phyloP scores from a whole-genome alignment of 1,284 basidiomycete genomes.

The Malassezia obtusa region DNA sequence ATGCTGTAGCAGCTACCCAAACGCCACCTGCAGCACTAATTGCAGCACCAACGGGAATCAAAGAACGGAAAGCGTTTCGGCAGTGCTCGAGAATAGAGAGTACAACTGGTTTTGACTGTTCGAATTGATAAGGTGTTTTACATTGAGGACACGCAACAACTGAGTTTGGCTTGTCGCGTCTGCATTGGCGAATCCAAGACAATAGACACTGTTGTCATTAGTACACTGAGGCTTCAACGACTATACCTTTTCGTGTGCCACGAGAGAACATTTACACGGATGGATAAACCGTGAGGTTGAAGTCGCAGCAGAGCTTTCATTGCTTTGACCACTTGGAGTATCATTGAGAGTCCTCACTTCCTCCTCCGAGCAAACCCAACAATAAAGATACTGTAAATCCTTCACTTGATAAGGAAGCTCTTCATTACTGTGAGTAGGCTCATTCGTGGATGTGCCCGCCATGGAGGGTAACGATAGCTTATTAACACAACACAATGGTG shows the following conservation, averaged over 20 bases:
- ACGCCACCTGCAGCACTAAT: conserved; percentile 1
- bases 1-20: conserved; percentile 11
- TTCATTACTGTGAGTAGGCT: no score
- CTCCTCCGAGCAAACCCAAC: conserved; percentile 15
- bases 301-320: not conserved
- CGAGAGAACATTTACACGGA: conserved; percentile 15
- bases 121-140: conserved; percentile 4
- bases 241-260: conserved; percentile 17
- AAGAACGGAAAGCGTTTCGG: not conserved
- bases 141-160: conserved; percentile 12
- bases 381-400: conserved; percentile 9
- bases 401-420: not conserved
- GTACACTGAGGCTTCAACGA: no score
- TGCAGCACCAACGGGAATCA: conserved; percentile 6
- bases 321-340: not conserved
- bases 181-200: conserved; percentile 15
- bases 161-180: conserved; percentile 3
- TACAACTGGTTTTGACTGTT: conserved; percentile 1
- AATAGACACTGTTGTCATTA: conserved; percentile 9
- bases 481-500: not conserved
- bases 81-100: not conserved
- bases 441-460: no score
- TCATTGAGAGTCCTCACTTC: not conserved
- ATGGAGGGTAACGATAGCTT: not conserved
- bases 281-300: conserved; percentile 13